phyloP scores from a whole-genome alignment of 768 basidiomycete species.

The Holtermannia corniformis region DNA sequence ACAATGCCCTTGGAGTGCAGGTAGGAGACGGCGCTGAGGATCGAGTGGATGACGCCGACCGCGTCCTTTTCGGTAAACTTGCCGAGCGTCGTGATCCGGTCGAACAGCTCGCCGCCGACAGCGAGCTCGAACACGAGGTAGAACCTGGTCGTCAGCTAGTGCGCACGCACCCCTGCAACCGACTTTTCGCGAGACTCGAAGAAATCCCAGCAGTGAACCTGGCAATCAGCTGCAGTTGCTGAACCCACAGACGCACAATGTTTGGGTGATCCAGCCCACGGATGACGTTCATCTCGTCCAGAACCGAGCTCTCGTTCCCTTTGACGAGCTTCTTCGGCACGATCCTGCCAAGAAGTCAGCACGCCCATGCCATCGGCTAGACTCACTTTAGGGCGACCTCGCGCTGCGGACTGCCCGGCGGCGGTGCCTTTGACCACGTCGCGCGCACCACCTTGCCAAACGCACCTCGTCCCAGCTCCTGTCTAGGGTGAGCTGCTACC shows the following conservation, averaged over 20 bases:
- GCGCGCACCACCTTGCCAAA: conserved; percentile 84
- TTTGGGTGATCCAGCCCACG: conserved; percentile 83
- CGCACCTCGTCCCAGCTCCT: conserved; percentile 61
- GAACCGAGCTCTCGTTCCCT: conserved; percentile 76
- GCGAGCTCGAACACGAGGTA: conserved; percentile 95
- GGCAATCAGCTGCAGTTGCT: not conserved
- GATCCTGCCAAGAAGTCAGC: conserved; percentile 80
- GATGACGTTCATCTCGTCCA: conserved; percentile 86
- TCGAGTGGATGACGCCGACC: conserved; percentile 61
- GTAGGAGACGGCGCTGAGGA: conserved; percentile 60
- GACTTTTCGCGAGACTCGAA: conserved; percentile 81
- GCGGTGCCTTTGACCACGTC: conserved; percentile 39
- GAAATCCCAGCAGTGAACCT: conserved; percentile 96
- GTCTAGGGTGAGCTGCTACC: not conserved
- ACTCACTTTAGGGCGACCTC: conserved; percentile 40
- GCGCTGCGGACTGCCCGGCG: conserved; percentile 17
- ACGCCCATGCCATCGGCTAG: conserved; percentile 41
- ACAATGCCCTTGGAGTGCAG: conserved; percentile 89
- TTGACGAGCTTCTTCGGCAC: conserved; percentile 91
- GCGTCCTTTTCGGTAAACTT: conserved; percentile 93
- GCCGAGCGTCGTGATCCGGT: conserved; percentile 70
- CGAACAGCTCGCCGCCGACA: conserved; percentile 87
- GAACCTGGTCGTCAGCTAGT: conserved; percentile 44
- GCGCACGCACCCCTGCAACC: not conserved
- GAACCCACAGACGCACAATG: conserved; percentile 53